phyloP scores from a whole-genome alignment of 2,329 filamentous ascomycete genomes.

The Nigrospora oryzae region DNA sequence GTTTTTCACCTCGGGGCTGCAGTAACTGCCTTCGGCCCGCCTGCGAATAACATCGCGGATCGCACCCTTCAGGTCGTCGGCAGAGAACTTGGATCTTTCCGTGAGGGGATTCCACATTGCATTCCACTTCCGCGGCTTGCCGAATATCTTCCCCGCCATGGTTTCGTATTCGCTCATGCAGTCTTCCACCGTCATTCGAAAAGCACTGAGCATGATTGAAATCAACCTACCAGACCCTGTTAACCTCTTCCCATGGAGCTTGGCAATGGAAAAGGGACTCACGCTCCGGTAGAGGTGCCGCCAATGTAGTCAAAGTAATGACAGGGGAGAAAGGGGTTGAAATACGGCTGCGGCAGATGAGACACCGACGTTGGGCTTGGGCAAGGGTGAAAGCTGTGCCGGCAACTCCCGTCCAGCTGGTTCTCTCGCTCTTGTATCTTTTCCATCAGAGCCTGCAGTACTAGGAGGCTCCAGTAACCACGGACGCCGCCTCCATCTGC shows the following conservation, averaged over 20 bases:
- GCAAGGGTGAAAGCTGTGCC: not conserved
- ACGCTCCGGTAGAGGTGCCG: constrained; percentile 9
- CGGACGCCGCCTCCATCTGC: not conserved
- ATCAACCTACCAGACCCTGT: constrained; percentile 4
- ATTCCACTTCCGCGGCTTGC: constrained; percentile 2
- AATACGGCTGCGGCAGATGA: not conserved
- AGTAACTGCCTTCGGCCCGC: constrained; percentile 1
- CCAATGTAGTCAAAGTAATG: constrained; percentile 10
- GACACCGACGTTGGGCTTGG: not conserved
- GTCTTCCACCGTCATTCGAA: constrained; percentile 10
- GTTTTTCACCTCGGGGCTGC: not conserved
- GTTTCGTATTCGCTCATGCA: constrained; percentile 7
- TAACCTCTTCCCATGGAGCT: not conserved
- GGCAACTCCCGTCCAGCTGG: not conserved
- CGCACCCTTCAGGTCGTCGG: constrained; percentile 1
- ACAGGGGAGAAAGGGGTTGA: constrained; percentile 7
- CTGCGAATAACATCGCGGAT: constrained; percentile 6
- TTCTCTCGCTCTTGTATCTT: not conserved
- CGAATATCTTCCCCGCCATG: constrained; percentile 6
- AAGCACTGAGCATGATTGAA: constrained; percentile 7
- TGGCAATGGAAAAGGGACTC: not conserved
- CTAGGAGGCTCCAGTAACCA: not conserved
- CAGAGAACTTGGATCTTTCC: constrained; percentile 5
- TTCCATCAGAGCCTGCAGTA: not conserved
- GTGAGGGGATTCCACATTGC: constrained; percentile 1